Evolutionary conservation across 345 rosid species (phyloP), one percentile per base, ranked within the genome.

Genomic region (Kernera saxatilis): DNA sequence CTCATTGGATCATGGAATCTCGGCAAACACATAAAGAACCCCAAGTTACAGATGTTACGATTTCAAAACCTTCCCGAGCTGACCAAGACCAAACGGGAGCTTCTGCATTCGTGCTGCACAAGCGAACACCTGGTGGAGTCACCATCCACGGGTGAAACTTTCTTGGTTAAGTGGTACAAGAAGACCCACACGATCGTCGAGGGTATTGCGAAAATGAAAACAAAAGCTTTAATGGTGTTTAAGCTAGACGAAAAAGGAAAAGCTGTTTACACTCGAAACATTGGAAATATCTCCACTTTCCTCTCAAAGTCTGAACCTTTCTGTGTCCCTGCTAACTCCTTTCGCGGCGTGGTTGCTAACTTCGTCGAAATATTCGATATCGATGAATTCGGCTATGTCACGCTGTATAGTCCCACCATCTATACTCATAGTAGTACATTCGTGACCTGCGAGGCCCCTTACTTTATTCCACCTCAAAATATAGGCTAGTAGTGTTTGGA

Each of bases 201-300:
- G n/a, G n/a, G n/a, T n/a, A n/a, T n/a, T 26, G 57, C 19, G 12
- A 14, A n/a, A 26, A 27, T 27, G 35, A 52, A 1, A 27, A n/a
- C 57, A n/a, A 10, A n/a, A 26, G 2, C 10, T 27, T 6, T 52
- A n/a, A 85, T 61, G 78, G 84, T 69, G 40, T 75, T 77, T 82
- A 55, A 17, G n/a, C 80, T 71, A 49, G 78, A 81, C 64, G 74
- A 21, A 73, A 73, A 80, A 88, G 94, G 87, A 80, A n/a, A 39
- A 11, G 45, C 11, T 43, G 55, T 21, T 41, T 44, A 36, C 44
- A 56, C 11, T 25, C 26, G 10, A 19, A 35, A 39, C 65, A 59
- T 27, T 1, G 58, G 35, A 52, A 18, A 13, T 23, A 32, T 50
- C 56, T 0, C 0, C 25, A 54, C 30, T 17, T 55, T 55, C 61